A percentile compares a stretch with the other conserved stretches of the same genome.
phyloP scores from a whole-genome alignment of 306 rosid genomes.

The Prunus fruticosa region DNA sequence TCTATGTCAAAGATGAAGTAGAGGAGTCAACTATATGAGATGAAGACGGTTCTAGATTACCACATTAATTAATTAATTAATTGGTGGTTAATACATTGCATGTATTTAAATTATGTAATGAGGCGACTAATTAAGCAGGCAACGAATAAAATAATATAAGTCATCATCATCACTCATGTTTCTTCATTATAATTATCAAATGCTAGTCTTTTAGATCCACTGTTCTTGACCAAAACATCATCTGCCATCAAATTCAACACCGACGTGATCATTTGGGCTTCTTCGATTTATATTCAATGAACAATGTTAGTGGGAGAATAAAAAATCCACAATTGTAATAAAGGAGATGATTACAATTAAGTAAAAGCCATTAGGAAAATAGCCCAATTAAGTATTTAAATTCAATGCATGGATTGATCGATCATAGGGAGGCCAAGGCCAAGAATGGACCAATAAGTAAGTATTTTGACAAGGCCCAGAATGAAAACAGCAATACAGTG shows the following conservation, averaged over 20 bases:
- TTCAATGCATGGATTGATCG: not conserved
- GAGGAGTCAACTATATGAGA: not conserved
- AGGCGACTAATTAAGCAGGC: not conserved
- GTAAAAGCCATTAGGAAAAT: not conserved
- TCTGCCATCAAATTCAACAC: not conserved
- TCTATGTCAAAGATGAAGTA: not conserved
- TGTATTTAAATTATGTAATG: not conserved
- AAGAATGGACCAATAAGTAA: not conserved
- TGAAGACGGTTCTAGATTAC: not conserved
- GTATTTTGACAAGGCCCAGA: not conserved
- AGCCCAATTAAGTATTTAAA: not conserved
- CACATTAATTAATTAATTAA: too few species aligned
- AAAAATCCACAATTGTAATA: too few species aligned
- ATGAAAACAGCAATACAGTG: not conserved
- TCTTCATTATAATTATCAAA: not conserved
- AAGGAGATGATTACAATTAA: too few species aligned
- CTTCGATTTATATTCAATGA: too few species aligned
- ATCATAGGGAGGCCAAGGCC: not conserved
- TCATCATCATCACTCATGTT: not conserved
- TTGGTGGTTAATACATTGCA: not conserved
- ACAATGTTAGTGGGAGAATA: too few species aligned
- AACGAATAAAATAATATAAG: not conserved
- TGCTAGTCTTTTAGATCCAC: not conserved
- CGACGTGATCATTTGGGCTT: not conserved
- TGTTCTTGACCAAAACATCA: not conserved